Conservation (phyloP, 2,329 filamentous ascomycete genomes). For the Pseudopithomyces maydicus region DNA sequence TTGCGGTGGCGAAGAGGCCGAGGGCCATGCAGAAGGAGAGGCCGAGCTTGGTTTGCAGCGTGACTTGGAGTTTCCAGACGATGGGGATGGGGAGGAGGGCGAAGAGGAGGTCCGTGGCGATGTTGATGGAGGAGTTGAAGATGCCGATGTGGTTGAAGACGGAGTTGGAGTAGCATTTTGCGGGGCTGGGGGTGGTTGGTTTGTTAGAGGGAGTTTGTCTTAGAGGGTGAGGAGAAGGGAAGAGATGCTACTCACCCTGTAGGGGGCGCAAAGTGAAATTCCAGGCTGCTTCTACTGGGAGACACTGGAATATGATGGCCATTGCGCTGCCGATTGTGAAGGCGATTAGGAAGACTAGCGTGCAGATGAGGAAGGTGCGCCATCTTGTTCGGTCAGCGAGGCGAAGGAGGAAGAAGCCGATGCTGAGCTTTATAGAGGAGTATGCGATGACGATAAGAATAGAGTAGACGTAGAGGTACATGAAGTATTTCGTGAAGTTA, state of each 20-base stretch:
- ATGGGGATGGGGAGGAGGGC: conserved; percentile 50
- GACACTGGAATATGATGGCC: conserved; percentile 32
- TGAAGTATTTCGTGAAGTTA: conserved; percentile 42
- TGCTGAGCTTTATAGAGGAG: conserved; percentile 55
- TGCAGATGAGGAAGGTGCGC: conserved; percentile 48
- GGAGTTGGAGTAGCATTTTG: conserved; percentile 37
- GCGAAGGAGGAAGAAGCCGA: conserved; percentile 54
- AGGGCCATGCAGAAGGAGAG: conserved; percentile 40
- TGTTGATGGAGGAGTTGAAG: conserved; percentile 51
- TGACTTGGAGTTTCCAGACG: conserved; percentile 49
- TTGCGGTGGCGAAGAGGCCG: conserved; percentile 42
- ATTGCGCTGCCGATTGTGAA: conserved; percentile 35
- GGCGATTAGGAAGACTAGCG: conserved; percentile 33
- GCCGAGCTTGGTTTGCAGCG: conserved; percentile 46
- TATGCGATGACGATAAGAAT: conserved; percentile 53
- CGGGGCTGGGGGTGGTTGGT: conserved; percentile 12
- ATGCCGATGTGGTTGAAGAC: conserved; percentile 54
- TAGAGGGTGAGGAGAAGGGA: neutral
- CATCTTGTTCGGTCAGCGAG: conserved; percentile 39
- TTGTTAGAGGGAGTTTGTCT: neutral
- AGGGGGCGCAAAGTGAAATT: conserved; percentile 34
- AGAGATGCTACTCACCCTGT: conserved; percentile 12
- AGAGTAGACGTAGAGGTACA: conserved; percentile 52
- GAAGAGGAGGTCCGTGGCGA: conserved; percentile 47
- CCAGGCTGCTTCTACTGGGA: conserved; percentile 53